Base-by-base conservation (phyloP, 2,329 filamentous ascomycete genomes). In the Sporothrix brasiliensis region DNA sequence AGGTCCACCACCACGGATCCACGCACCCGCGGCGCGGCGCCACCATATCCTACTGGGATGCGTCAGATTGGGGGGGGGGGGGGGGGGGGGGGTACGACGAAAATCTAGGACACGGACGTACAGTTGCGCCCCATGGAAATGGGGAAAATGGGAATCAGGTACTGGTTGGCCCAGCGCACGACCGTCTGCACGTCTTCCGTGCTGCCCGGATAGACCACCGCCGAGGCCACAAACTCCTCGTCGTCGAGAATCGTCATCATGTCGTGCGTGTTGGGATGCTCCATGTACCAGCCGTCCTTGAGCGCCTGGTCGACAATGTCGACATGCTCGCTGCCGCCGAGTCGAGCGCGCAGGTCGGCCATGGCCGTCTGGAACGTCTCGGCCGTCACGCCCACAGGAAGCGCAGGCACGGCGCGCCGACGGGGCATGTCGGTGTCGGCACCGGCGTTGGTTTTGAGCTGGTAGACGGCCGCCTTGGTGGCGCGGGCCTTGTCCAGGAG, bases 1-100 rank as follows among this genome's bases (percentile, higher is more conserved):
- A 87, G 78, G 72, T 87, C 83, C 27, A 87, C 69, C 3, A 82
- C 81, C 0, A 87, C 77, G 19, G 80, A 81, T 3, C 85, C 85
- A 0, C 81, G 81, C 0, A 87, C 83, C 44, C 85, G 78, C 0
- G 85, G 85, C 0, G 84, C 84, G 19, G 83, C 83, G 27, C 85
- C 85, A 24, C 85, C 85, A 70, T 87, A 70, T 21, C 71, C 71
- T 2, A 85, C 53, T 58, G 27, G 4, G 3, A 56, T 13, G 4
- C 24, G 24, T 56, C 4, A 56, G 53, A 11, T 30, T 19, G 24
- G 24, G 10, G 27, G 16, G 24, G 24, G 24, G 24, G n/a, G n/a
- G n/a, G n/a, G n/a, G n/a, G n/a, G n/a, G n/a, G n/a, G n/a, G n/a
- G n/a, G n/a, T n/a, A n/a, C n/a, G n/a, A n/a, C n/a, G n/a, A 24